A percentile compares a stretch with the other conserved stretches of the same genome.
These are phyloP conservation scores for Cyclotella cryptica DNA, from an alignment of 108 stramenopile species.

Conservation along the genomic window DNA sequence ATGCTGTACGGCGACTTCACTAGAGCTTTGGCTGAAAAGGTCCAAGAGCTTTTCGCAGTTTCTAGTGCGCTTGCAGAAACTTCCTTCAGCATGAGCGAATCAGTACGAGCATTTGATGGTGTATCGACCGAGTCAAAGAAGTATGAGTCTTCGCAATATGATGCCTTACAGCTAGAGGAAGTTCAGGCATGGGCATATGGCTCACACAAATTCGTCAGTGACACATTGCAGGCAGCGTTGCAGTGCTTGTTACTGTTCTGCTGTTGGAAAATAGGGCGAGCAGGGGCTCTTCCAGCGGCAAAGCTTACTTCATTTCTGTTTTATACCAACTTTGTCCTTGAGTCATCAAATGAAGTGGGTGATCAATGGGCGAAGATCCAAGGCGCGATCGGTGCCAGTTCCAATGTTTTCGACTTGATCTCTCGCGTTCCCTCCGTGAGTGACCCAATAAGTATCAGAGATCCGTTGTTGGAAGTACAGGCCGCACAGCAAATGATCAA, in stretches of 20 bases:
- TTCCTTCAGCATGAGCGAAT: slow-evolving; percentile 87
- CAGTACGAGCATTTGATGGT: slow-evolving; percentile 85
- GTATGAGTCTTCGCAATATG: slow-evolving; percentile 76
- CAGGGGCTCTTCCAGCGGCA: slow-evolving; percentile 67
- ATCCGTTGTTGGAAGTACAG: slow-evolving; percentile 44
- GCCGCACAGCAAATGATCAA: slow-evolving; percentile 32
- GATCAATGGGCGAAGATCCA: slow-evolving; percentile 92
- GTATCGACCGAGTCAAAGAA: slow-evolving; percentile 66
- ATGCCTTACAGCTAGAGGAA: slow-evolving; percentile 81
- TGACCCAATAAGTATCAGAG: slow-evolving; percentile 59
- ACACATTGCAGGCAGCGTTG: slow-evolving; percentile 70
- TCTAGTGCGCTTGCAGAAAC: slow-evolving; percentile 87
- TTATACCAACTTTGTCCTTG: slow-evolving; percentile 83
- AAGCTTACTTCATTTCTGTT: slow-evolving; percentile 84
- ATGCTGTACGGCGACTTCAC: slow-evolving; percentile 80
- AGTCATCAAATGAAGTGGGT: slow-evolving; percentile 86
- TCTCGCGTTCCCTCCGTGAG: slow-evolving; percentile 68
- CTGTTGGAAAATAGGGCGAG: slow-evolving; percentile 72
- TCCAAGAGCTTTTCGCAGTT: slow-evolving; percentile 81
- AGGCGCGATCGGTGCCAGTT: slow-evolving; percentile 80
- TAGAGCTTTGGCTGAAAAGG: slow-evolving; percentile 70
- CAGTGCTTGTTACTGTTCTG: slow-evolving; percentile 67
- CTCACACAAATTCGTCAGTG: slow-evolving; percentile 82
- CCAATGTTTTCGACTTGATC: slow-evolving; percentile 86
- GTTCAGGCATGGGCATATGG: slow-evolving; percentile 91